phyloP scores from a whole-genome alignment of 331 rosid genomes.

The Arachis monticola region DNA sequence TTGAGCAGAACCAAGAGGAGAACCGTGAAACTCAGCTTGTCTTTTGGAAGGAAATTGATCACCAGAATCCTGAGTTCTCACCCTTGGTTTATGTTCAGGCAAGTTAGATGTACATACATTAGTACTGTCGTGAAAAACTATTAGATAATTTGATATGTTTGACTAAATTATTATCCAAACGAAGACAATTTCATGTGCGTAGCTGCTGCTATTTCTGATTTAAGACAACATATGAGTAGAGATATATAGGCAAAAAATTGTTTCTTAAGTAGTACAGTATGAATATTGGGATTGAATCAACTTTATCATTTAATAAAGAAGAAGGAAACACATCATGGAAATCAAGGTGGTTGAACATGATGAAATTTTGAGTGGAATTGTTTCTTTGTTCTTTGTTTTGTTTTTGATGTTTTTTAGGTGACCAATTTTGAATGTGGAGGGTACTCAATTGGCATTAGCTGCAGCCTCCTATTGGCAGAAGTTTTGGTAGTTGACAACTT shows the following conservation, averaged over 20 bases:
- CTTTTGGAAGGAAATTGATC: constrained; percentile 62
- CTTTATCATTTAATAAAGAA: too few relatives aligned
- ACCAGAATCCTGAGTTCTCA: constrained; percentile 48
- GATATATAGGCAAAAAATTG: too few relatives aligned
- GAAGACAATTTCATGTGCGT: too few relatives aligned
- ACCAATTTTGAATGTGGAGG: constrained; percentile 68
- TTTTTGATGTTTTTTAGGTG: constrained; percentile 37
- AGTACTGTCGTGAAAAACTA: too few relatives aligned
- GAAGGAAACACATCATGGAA: background rate
- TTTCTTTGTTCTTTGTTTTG: background rate
- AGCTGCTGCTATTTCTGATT: too few relatives aligned
- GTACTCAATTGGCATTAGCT: constrained; percentile 58
- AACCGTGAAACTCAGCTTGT: constrained; percentile 58
- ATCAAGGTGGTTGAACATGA: background rate
- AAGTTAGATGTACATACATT: background rate
- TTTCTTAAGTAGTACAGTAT: too few relatives aligned
- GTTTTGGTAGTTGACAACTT: constrained; percentile 47
- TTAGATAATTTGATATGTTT: too few relatives aligned
- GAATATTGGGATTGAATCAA: too few relatives aligned
- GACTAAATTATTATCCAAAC: too few relatives aligned
- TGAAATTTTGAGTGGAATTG: background rate
- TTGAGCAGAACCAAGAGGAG: constrained; percentile 24
- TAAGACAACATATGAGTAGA: too few relatives aligned
- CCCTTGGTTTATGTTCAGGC: constrained; percentile 72
- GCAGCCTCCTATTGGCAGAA: constrained; percentile 62